Base-by-base conservation (phyloP, 768 basidiomycete genomes). In the Tylopilus balloui region DNA sequence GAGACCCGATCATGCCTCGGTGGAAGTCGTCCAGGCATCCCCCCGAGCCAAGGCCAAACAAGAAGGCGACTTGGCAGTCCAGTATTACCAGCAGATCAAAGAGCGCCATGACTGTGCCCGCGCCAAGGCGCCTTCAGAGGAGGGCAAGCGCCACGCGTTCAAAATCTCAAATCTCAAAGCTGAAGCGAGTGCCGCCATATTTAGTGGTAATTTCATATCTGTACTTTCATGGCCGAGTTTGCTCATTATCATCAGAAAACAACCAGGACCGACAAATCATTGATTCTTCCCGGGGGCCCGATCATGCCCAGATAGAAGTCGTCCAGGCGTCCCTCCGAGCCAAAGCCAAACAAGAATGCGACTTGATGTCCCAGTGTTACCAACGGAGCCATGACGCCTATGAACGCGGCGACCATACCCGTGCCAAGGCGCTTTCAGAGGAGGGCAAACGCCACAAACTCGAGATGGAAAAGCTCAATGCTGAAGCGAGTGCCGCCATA, bases 101-200 rank as follows among this genome's bases (percentile, higher is more conserved):
- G 71, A 79, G 48, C 69, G 73, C 12, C 79, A 84, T 3, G 82
- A 96, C 56, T 84, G 84, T 17, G 88, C 80, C 1, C 69, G 69
- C 24, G 93, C 93, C 29, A 93, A 95, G 68, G 73, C 84, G 43
- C 76, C 96, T 15, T 88, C 84, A 23, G 80, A 83, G 42, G 59
- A 91, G 63, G 92, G 90, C 17, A 89, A 92, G 65, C 72, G 71
- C 31, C 91, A 94, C 64, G 78, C 86, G 63, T 61, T 69, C 11
- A 76, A 78, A 60, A 93, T 91, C 85, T 84, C 89, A 53, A 64
- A 73, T 29, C 66, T 92, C 54, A 88, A 97, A 64, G 78, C 75
- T 50, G 67, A 90, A 66, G 95, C 94, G 3, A 81, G 84, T 48
- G 79, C 85, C 42, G 90, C 86, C 86, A 91, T 97, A 54, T 98